A percentile compares a stretch with the other conserved stretches of the same genome.
Conservation (phyloP, 2,329 filamentous ascomycete genomes). For the Cercospora janseana region DNA sequence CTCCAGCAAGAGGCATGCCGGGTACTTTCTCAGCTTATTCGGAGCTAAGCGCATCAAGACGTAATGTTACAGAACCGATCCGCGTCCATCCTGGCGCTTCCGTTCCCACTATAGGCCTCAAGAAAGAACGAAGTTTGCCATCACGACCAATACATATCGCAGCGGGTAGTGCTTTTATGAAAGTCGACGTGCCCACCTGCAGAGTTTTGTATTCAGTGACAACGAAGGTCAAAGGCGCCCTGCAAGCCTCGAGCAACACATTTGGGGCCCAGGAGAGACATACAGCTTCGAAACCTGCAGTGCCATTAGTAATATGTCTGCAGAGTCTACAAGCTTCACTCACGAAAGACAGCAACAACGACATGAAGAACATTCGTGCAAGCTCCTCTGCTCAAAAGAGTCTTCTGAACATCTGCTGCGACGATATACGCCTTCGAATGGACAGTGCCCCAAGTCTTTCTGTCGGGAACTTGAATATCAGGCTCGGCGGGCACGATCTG, state of each 20-base stretch:
- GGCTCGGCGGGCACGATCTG: conserved; percentile 29
- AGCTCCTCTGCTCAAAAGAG: not conserved
- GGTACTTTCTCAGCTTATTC: conserved; percentile 51
- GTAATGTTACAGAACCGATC: conserved; percentile 11
- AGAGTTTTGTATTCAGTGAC: conserved; percentile 23
- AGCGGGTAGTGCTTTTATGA: conserved; percentile 20
- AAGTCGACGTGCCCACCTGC: conserved; percentile 27
- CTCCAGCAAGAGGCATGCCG: conserved; percentile 38
- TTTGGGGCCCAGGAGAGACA: no score
- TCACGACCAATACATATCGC: conserved; percentile 13
- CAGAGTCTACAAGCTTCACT: conserved; percentile 9
- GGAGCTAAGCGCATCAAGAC: conserved; percentile 37
- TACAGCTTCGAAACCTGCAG: not conserved
- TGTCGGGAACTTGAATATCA: conserved; percentile 21
- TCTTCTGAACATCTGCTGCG: conserved; percentile 16
- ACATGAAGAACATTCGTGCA: no score
- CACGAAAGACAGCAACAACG: conserved; percentile 6
- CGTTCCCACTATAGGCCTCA: no score
- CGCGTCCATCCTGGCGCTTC: conserved; percentile 12
- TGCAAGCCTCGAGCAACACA: no score
- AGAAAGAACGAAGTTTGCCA: no score
- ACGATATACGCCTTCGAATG: conserved; percentile 5
- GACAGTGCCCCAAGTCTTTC: no score
- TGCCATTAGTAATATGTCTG: conserved; percentile 8
- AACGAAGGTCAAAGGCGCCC: not conserved